Conservation (phyloP, 805 yeast genomes). For the Starmerella riodocensis region DNA sequence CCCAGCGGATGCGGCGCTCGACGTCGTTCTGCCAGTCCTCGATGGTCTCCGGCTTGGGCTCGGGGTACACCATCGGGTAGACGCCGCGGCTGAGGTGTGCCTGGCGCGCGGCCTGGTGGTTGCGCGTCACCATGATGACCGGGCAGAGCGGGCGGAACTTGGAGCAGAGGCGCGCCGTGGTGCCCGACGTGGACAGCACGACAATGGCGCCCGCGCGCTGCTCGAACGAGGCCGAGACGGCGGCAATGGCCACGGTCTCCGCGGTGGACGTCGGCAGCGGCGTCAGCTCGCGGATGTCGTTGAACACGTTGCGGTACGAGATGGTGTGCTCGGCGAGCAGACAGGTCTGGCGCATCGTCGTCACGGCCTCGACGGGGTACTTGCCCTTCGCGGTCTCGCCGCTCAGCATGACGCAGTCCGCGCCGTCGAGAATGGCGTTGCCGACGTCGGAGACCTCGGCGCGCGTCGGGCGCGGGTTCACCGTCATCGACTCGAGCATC, state of each 20-base stretch:
- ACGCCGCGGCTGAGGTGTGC: conserved; percentile 97
- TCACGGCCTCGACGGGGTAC: conserved; percentile 94
- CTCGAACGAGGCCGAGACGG: conserved; percentile 92
- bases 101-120: conserved; percentile 83
- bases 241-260: conserved; percentile 95
- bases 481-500: conserved; percentile 99
- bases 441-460: conserved; percentile 99
- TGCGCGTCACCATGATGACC: conserved; percentile 95
- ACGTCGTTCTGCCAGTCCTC: conserved; percentile 94
- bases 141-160: conserved; percentile 98
- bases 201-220: conserved; percentile 94
- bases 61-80: conserved; percentile 80
- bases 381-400: conserved; percentile 99
- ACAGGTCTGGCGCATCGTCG: conserved; percentile 97
- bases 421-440: conserved; percentile 97
- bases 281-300: conserved; percentile 78
- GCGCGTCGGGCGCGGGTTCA: conserved; percentile 99
- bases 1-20: conserved; percentile 86
- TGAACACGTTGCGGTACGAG: conserved; percentile 68
- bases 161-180: conserved; percentile 88
- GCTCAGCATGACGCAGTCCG: conserved; percentile 98
- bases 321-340: conserved; percentile 93
- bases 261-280: conserved; percentile 80
- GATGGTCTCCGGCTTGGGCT: conserved; percentile 36
- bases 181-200: conserved; percentile 89